Base-by-base conservation (phyloP, 1,139 yeast genomes). In the Lizanozyma gosingica region DNA sequence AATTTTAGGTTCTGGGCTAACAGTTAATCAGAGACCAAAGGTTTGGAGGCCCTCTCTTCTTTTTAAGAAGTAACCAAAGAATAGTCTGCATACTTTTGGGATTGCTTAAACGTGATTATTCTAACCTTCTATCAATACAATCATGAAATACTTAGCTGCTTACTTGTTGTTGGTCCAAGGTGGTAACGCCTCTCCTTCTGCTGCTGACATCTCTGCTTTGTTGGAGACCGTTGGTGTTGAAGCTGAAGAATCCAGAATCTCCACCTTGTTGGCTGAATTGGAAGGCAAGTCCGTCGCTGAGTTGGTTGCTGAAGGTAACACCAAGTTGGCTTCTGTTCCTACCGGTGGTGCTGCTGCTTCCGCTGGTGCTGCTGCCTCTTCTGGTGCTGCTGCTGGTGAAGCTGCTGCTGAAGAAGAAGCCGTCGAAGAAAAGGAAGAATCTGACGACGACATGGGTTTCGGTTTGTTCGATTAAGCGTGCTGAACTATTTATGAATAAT, bases 311-410 rank as follows among this genome's bases (percentile, higher is more conserved):
- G 94, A 81, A 73, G 98, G 98, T 78, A 74, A 85, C 70, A 73
- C 80, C 71, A 92, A 92, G 80, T 84, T 92, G 66, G 90, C 97
- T 57, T 78, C 97, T 53, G 95, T 90, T 55, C 97, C 98, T 73
- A 65, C 96, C 66, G 98, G 95, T 71, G 97, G 92, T 75, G 90
- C 95, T 63, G 90, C 90, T 65, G 78, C 86, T 57, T 76, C 85
- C 61, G 75, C 77, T 58, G 76, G 75, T 62, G 80, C 73, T 59
- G 79, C 77, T 63, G 81, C 82, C 59, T 79, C 82, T 57, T 76
- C 79, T 54, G 76, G 73, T 59, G 80, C 67, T 59, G 86, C 71
- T 59, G 83, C 75, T 51, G 87, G 74, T 52, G 82, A 64, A 49
- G 84, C 69, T 46, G 95, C 75, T 53, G 95, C 71, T 48, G 95